Evolutionary conservation across 495 filamentous ascomycete genomes (phyloP).

Genomic region (Hypoxylon rickii): DNA sequence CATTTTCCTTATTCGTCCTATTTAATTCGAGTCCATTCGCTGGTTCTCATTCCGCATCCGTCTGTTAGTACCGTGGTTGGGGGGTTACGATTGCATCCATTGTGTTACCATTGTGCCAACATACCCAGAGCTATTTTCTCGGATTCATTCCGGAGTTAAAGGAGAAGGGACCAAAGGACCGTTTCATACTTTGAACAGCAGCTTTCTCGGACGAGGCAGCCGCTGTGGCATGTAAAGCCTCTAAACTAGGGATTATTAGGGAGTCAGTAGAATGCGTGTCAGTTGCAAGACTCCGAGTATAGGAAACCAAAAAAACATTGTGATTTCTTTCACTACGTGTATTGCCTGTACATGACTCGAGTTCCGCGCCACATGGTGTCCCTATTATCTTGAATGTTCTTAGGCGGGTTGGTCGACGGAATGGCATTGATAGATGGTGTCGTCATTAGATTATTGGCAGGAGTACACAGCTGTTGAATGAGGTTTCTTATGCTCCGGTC

Average conservation of each 20-base stretch:
- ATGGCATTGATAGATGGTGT: constrained; percentile 23
- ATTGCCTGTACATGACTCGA: constrained; percentile 11
- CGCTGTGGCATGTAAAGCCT: constrained; percentile 10
- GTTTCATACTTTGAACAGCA: constrained; percentile 7
- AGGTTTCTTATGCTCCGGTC: constrained; percentile 26
- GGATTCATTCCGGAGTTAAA: constrained; percentile 35
- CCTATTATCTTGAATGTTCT: constrained; percentile 30
- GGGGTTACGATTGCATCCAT: constrained; percentile 19
- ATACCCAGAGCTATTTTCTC: constrained; percentile 25
- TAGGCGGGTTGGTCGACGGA: constrained; percentile 24
- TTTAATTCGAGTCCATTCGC: constrained; percentile 29
- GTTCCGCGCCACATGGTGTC: constrained; percentile 8
- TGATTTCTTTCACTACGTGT: constrained; percentile 18
- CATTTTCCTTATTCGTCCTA: constrained; percentile 23
- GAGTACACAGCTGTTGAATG: constrained; percentile 29
- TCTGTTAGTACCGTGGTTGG: constrained; percentile 3
- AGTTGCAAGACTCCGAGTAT: constrained; percentile 15
- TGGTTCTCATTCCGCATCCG: constrained; percentile 9
- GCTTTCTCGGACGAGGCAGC: constrained; percentile 15
- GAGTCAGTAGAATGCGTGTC: constrained; percentile 19
- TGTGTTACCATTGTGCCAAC: constrained; percentile 20
- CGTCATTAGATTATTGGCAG: constrained; percentile 25
- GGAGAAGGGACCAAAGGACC: constrained; percentile 22
- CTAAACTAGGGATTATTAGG: constrained; percentile 3
- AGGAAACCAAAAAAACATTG: constrained; percentile 2